Base-by-base conservation (phyloP, 805 yeast genomes). In the Candida peoriensis region DNA sequence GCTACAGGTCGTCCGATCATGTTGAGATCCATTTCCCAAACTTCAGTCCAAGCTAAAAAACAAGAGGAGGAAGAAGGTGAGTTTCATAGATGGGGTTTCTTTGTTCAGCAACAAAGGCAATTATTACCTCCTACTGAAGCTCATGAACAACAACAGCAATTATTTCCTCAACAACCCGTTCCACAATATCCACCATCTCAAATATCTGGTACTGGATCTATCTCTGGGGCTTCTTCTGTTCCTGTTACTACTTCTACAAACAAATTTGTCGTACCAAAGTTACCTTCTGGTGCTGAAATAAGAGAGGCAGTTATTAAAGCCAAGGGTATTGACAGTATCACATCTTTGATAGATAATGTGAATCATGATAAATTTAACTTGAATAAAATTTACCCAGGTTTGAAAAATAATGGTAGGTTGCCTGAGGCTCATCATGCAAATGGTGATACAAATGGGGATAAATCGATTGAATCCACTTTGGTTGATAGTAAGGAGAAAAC, bases 41-140 rank as follows among this genome's bases (percentile, higher is more conserved):
- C 84, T 1, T 71, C 83, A 3, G 52, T 61, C 10, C 77, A 82
- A 50, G 86, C 88, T 12, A 80, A 76, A 55, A 74, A 73, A 43
- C 86, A 83, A 57, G 96, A 87, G 54, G 79, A 78, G 41, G 97
- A 88, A 55, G 97, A 88, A 64, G 97, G 96, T 48, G 95, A 84
- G 52, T 71, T 87, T 44, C 96, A 85, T 57, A 78, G 82, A 60
- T 78, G 87, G 78, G 95, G 95, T 14, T 76, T 78, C 50, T 84
- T 76, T 49, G 78, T 86, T 44, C 83, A 79, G 53, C 85, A 77
- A 50, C 75, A 80, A 41, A 48, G 59, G 13, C 61, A 63, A 43
- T 32, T 44, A 36, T 30, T 48, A n/a, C 54, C 53, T 13, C 37
- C 37, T 10, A 47, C 47, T 16, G 28, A 33, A 23, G 28, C 22